Base-by-base conservation (phyloP, 225 moss, liverwort and hornwort genomes). In the Marchantia paleacea region DNA sequence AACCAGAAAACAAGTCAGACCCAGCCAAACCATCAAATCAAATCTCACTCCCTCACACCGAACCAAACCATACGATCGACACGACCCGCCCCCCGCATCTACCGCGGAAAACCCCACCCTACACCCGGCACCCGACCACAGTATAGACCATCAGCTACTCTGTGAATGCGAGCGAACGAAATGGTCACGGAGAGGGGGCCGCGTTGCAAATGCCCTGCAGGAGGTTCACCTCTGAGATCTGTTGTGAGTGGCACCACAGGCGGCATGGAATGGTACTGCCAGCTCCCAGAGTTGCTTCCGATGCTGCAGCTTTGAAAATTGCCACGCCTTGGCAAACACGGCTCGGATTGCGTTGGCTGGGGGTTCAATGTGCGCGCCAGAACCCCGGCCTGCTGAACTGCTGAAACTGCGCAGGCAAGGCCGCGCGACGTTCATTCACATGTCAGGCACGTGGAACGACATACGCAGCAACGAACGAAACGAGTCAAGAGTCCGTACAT, bases 271-370 rank as follows among this genome's bases (percentile, higher is more conserved):
- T 90, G 92, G 39, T 89, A 91, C 16, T 91, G 90, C 94, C 91
- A 92, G 54, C 84, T 92, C 12, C 89, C 94, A 53, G 95, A 91
- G 79, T 91, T 93, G 69, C 95, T 99, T 58, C 95, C 95, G 39
- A 88, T 91, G 79, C 99, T 99, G 79, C 91, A 94, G 80, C 95
- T 94, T 31, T 89, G 90, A 58, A 85, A 85, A 78, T 80, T 78
- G 19, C 75, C 80, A 1, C 78, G 80, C 76, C 79, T 84, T 3
- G 79, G 81, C 39, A 80, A 78, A 47, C 84, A 87, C 16, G 92
- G 87, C 79, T 97, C 95, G 75, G 93, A 81, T 61, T 92, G 93
- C 28, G 86, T 89, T 82, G 90, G 89, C 76, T 91, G 89, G 55
- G 84, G 50, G 79, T 81, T 87, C 86, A 91, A 81, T 52, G 84